Base-by-base conservation (phyloP, 1,284 basidiomycete genomes). In the Singerocomus rubriflavus region DNA sequence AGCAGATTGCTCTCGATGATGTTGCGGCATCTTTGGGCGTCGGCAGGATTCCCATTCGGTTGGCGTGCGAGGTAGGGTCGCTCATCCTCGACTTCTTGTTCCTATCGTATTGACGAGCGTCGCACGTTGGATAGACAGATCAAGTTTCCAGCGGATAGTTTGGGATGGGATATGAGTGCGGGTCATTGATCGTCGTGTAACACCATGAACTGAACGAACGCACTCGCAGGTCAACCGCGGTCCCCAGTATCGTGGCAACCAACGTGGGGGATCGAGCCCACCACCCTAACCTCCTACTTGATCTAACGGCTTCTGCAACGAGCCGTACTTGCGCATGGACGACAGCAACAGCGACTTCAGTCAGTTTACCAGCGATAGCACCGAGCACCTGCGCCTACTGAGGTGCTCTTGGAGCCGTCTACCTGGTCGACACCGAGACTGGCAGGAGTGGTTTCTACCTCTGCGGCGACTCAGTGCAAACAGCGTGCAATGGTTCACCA, bases 1-100 rank as follows among this genome's bases (percentile, higher is more conserved):
- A 16, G 44, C 33, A 34, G 50, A 10, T 39, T 40, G 40, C 6
- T 46, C 21, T 56, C 32, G 36, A 32, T 30, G 55, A 44, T 35
- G 40, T n/a, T 1, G 36, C 9, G n/a, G 44, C 34, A n/a, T 3
- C n/a, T n/a, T n/a, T n/a, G n/a, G n/a, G n/a, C n/a, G n/a, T n/a
- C 17, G 34, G 49, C 37, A 17, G 30, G 54, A 16, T 35, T 27
- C 21, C 36, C n/a, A 10, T 37, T 29, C n/a, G 17, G 30, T 21
- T 33, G 13, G 37, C 26, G 27, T 29, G 38, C 13, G 17, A n/a
- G 21, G 44, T 36, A 39, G 30, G 50, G n/a, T 44, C 36, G 13
- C 17, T 21, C 11, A 13, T 30, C 26, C 26, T 16, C 5, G n/a
- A 1, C 4, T 3, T 21, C 21, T 21, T 21, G 21, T 21, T 26